Evolutionary conservation across 805 yeast species (phyloP).

Genomic region (Osmozyma mogii): DNA sequence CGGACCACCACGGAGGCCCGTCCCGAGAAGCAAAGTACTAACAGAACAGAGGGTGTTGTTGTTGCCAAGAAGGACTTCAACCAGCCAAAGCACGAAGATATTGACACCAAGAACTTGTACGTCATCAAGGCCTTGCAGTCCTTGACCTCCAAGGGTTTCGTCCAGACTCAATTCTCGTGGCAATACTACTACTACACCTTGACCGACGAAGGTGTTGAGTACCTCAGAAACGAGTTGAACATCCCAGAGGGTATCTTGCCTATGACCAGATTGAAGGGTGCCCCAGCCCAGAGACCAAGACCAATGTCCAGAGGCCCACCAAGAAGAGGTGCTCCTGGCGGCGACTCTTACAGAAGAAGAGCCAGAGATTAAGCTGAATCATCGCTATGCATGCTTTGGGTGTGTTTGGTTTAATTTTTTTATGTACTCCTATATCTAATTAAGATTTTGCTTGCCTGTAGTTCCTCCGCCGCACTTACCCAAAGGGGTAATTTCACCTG

Average conservation of each 20-base stretch:
- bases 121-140: slow-evolving; percentile 99
- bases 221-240: slow-evolving; percentile 96
- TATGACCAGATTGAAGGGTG: slow-evolving; percentile 92
- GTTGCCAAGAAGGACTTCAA: slow-evolving; percentile 99
- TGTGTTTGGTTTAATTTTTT: too few relatives aligned
- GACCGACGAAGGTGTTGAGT: slow-evolving; percentile 99
- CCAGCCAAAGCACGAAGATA: slow-evolving; percentile 96
- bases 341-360: slow-evolving; percentile 55
- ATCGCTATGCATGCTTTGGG: too few relatives aligned
- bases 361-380: slow-evolving; percentile 43
- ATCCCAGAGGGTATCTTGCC: slow-evolving; percentile 99
- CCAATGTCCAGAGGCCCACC: slow-evolving; percentile 27
- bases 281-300: slow-evolving; percentile 76
- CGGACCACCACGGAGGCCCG: neutral
- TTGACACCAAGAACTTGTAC: slow-evolving; percentile 95
- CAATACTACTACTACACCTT: slow-evolving; percentile 99
- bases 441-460: too few relatives aligned
- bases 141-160: slow-evolving; percentile 96
- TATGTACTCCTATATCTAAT: too few relatives aligned
- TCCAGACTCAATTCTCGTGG: slow-evolving; percentile 99
- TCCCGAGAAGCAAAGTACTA: slow-evolving; percentile 6
- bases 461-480: too few relatives aligned
- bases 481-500: too few relatives aligned
- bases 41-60: slow-evolving; percentile 86
- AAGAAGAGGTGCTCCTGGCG: slow-evolving; percentile 22